Evolutionary conservation across 139 green algal species (phyloP).

Genomic region (Raphidocelis subcapitata): DNA sequence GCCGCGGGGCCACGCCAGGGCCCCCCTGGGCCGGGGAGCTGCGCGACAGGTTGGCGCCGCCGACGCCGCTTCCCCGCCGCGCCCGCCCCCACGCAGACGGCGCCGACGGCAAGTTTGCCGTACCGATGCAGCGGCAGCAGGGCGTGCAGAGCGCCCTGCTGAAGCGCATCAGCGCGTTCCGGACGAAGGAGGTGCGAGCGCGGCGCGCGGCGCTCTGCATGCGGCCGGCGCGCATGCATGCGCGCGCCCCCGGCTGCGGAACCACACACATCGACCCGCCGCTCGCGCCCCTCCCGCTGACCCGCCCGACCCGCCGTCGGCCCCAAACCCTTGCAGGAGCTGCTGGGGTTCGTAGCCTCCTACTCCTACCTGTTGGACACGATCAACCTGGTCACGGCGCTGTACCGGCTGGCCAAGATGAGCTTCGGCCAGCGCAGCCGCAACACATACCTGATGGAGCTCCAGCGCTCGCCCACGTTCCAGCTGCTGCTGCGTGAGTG

Average conservation of each 20-base stretch:
- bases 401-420: conserved; percentile 56
- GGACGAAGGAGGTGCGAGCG: conserved; percentile 42
- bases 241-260: neutral
- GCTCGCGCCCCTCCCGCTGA: neutral
- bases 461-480: conserved; percentile 35
- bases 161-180: conserved; percentile 43
- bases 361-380: conserved; percentile 43
- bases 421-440: conserved; percentile 27
- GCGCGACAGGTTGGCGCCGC: no score
- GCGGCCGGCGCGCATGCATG: neutral
- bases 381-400: conserved; percentile 56
- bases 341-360: conserved; percentile 36
- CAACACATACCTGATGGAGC: conserved; percentile 34
- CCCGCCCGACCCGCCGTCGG: neutral
- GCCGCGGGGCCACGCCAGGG: no score
- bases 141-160: conserved; percentile 48
- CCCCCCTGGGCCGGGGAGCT: no score
- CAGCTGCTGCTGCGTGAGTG: conserved; percentile 50
- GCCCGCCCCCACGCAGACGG: no score
- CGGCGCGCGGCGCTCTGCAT: neutral
- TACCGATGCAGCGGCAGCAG: no score
- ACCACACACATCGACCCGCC: neutral
- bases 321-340: conserved; percentile 29
- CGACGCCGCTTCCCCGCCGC: no score
- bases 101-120: conserved; percentile 10